phyloP scores from a whole-genome alignment of 23 red algal genomes.

The Gracilaria caudata region DNA sequence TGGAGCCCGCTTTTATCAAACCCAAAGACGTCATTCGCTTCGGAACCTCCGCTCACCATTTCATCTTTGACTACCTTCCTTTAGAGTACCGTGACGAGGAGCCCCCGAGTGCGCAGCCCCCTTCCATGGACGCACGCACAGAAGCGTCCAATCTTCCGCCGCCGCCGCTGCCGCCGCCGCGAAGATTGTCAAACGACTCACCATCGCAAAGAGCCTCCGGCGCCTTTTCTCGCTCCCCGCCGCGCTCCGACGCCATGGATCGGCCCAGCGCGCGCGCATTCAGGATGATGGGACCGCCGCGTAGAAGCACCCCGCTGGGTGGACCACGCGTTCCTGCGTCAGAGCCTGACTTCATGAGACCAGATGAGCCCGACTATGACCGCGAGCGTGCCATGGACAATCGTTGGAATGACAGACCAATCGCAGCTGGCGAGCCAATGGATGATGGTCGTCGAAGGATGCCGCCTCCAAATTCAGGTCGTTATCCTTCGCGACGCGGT shows the following conservation, averaged over 20 bases:
- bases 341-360: not conserved
- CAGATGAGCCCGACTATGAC: not conserved
- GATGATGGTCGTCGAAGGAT: conserved; percentile 3
- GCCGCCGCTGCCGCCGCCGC: not conserved
- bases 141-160: conserved; percentile 17
- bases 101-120: not conserved
- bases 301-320: not conserved
- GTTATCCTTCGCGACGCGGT: not conserved
- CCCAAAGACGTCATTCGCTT: conserved; percentile 11
- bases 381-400: conserved; percentile 3
- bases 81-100: conserved; percentile 4
- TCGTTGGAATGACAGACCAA: conserved; percentile 13
- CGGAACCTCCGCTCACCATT: conserved; percentile 21
- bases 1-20: not conserved
- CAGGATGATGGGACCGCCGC: conserved; percentile 13
- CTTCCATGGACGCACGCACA: conserved; percentile 9
- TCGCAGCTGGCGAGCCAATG: conserved; percentile 2
- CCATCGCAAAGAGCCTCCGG: not conserved
- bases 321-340: not conserved
- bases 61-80: conserved; percentile 30
- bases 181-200: conserved; percentile 14
- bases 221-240: not conserved
- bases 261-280: not conserved
- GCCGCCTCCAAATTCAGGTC: conserved; percentile 9
- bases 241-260: not conserved